Conservation (phyloP, 177 flowering plant genomes). For the Telopea speciosissima region DNA sequence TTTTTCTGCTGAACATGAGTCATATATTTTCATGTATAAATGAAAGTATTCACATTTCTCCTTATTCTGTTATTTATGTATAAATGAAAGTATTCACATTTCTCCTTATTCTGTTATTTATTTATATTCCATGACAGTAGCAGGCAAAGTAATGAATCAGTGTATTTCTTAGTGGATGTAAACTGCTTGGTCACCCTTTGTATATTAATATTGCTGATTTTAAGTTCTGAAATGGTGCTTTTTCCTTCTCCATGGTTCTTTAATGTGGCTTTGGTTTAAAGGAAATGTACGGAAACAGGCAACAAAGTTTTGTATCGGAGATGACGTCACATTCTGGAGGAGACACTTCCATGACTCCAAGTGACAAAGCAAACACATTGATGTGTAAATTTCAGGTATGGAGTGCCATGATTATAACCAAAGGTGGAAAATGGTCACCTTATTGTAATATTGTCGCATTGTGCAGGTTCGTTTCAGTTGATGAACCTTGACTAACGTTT, state of each 20-base stretch:
- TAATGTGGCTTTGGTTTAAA: conserved; percentile 12
- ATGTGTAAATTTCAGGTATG: conserved; percentile 27
- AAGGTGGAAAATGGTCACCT: background rate
- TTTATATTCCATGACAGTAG: too few relatives aligned
- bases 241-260: background rate
- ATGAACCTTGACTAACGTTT: background rate
- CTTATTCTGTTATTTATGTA: too few relatives aligned
- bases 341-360: conserved; percentile 11
- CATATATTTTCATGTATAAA: too few relatives aligned
- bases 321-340: conserved; percentile 4
- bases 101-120: too few relatives aligned
- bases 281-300: conserved; percentile 12
- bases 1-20: too few relatives aligned
- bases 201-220: too few relatives aligned
- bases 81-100: too few relatives aligned
- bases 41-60: too few relatives aligned
- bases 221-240: background rate
- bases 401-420: background rate
- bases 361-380: conserved; percentile 16
- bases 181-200: too few relatives aligned
- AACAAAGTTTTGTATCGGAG: conserved; percentile 8
- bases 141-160: too few relatives aligned
- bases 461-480: background rate
- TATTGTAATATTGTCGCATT: background rate
- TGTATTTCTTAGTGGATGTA: too few relatives aligned